These are phyloP conservation scores for Edaphochlamys debaryana DNA, from an alignment of 139 green algal species.

Conservation along the genomic window DNA sequence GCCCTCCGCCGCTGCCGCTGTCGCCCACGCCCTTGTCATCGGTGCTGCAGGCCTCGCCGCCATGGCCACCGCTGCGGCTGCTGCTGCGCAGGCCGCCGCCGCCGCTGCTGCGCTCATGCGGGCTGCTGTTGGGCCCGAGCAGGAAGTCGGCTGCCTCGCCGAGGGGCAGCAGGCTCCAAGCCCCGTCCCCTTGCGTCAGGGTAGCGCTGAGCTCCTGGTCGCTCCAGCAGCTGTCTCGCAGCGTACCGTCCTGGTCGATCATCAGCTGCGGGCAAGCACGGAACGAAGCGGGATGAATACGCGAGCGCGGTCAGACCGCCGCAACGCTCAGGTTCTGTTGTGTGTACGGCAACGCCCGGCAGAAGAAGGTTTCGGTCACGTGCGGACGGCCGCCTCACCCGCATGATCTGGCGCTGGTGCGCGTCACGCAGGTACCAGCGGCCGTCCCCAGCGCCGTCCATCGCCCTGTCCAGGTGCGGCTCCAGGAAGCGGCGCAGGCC, in stretches of 20 bases:
- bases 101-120: too few species aligned
- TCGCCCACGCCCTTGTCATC: too few species aligned
- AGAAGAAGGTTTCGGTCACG: neutral
- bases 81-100: too few species aligned
- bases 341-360: too few species aligned
- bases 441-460: too few species aligned
- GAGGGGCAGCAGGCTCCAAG: neutral
- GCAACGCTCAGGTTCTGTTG: neutral
- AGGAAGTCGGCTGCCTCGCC: slow-evolving; percentile 19
- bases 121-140: neutral
- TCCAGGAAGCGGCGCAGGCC: slow-evolving; percentile 1
- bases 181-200: neutral
- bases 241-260: neutral
- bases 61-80: too few species aligned
- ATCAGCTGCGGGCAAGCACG: slow-evolving; percentile 1
- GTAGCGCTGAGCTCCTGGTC: neutral
- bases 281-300: neutral
- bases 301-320: neutral
- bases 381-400: neutral
- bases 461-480: slow-evolving; percentile 15
- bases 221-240: neutral
- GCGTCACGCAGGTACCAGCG: slow-evolving; percentile 1
- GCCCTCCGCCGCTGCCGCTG: neutral
- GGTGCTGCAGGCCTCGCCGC: too few species aligned
- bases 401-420: slow-evolving; percentile 23